phyloP scores from a whole-genome alignment of 805 yeast species.

The Ogataea degrootiae region DNA sequence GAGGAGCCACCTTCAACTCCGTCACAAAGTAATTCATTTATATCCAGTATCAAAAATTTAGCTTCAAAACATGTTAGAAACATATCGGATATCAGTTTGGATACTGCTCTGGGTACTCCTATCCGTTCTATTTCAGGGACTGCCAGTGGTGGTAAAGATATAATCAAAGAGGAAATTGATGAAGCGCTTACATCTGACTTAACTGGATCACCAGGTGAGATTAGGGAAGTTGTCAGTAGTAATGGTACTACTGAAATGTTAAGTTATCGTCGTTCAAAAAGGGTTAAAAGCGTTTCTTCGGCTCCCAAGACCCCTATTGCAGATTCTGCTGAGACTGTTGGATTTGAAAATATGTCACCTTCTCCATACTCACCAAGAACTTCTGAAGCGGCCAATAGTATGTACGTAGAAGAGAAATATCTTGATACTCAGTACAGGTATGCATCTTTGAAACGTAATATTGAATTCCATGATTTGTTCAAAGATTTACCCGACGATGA shows the following conservation, averaged over 20 bases:
- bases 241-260: conserved; percentile 28
- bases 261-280: conserved; percentile 24
- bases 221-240: conserved; percentile 13
- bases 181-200: conserved; percentile 1
- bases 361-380: conserved; percentile 8
- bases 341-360: conserved; percentile 4
- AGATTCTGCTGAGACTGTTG: conserved; percentile 7
- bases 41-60: conserved; percentile 19
- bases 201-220: conserved; percentile 10
- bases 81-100: conserved; percentile 17
- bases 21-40: conserved; percentile 10
- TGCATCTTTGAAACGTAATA: conserved; percentile 60
- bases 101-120: conserved; percentile 15
- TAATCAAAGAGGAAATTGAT: conserved; percentile 7
- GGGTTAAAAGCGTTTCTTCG: conserved; percentile 17
- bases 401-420: conserved; percentile 56
- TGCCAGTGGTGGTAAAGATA: conserved; percentile 1
- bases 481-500: conserved; percentile 64
- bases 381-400: conserved; percentile 31
- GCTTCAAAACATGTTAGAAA: conserved; percentile 16
- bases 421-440: conserved; percentile 55
- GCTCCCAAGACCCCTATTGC: conserved; percentile 17
- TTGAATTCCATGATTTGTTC: conserved; percentile 76
- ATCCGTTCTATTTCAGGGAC: background rate
- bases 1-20: conserved; percentile 7